phyloP scores from a whole-genome alignment of 2,329 filamentous ascomycete genomes.

The Clonostachys rhizophaga region DNA sequence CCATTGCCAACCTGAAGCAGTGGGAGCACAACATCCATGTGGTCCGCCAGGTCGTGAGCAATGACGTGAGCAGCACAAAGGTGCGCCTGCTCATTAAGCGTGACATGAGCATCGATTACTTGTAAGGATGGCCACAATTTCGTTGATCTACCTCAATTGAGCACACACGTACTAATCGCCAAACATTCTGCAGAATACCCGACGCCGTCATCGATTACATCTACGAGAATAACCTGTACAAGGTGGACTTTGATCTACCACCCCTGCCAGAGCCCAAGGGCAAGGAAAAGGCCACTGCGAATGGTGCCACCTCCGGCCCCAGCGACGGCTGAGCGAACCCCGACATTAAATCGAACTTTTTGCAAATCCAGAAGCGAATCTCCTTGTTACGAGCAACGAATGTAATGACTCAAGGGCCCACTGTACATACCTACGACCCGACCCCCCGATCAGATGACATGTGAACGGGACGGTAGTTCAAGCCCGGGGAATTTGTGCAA shows the following conservation, averaged over 20 bases:
- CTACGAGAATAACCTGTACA: conserved; percentile 51
- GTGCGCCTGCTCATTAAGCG: conserved; percentile 76
- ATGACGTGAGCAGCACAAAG: conserved; percentile 78
- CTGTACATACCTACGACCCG: too few species aligned
- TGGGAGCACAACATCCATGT: conserved; percentile 86
- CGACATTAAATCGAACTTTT: too few species aligned
- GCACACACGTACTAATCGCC: neutral
- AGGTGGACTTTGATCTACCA: conserved; percentile 2
- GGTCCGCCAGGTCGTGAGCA: conserved; percentile 70
- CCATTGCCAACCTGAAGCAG: conserved; percentile 72
- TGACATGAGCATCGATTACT: conserved; percentile 77
- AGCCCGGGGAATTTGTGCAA: too few species aligned
- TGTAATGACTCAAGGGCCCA: too few species aligned
- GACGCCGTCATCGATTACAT: conserved; percentile 73
- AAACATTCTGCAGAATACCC: conserved; percentile 37
- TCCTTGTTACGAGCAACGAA: too few species aligned
- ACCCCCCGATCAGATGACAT: too few species aligned
- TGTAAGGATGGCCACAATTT: conserved; percentile 13
- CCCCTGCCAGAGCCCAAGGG: conserved; percentile 1
- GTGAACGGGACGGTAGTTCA: too few species aligned
- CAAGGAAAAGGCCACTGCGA: neutral
- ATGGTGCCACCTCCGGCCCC: too few species aligned
- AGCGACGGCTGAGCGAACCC: too few species aligned
- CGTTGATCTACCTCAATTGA: neutral
- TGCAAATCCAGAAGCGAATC: too few species aligned